These are phyloP conservation scores for Maudiozyma pseudohumilis DNA, from an alignment of 805 yeast genomes.

Conservation along the genomic window DNA sequence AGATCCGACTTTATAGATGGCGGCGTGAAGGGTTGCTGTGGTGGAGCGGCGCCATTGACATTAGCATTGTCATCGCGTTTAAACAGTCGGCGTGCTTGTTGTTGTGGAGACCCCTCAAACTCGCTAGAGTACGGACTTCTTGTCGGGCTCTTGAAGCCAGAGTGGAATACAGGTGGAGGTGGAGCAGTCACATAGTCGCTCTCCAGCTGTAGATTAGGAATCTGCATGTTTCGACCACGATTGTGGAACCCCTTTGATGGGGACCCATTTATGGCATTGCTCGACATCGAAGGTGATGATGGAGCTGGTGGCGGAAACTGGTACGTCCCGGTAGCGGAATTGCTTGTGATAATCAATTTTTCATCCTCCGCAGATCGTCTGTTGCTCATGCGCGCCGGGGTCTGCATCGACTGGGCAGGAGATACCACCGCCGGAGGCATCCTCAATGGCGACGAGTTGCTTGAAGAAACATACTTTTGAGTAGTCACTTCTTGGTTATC, in stretches of 20 bases:
- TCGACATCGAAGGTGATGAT: constrained; percentile 7
- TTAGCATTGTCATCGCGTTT: too few species aligned
- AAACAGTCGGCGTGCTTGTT: too few species aligned
- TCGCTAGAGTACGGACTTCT: background rate
- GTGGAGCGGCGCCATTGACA: background rate
- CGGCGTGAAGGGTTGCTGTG: constrained; percentile 4
- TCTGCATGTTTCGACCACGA: background rate
- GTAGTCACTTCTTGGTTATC: constrained; percentile 12
- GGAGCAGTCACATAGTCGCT: background rate
- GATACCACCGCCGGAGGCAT: too few species aligned
- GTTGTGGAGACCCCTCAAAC: too few species aligned
- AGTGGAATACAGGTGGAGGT: constrained; percentile 1
- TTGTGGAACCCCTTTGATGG: constrained; percentile 7
- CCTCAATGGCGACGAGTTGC: background rate
- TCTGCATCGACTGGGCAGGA: constrained; percentile 8
- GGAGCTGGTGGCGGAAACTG: constrained; percentile 29
- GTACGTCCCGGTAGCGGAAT: constrained; percentile 25
- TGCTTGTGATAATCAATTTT: constrained; percentile 23
- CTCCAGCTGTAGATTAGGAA: constrained; percentile 1
- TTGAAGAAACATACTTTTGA: background rate
- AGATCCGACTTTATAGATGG: constrained; percentile 3
- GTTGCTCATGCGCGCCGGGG: constrained; percentile 6
- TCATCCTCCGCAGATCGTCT: constrained; percentile 7
- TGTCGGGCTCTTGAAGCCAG: background rate
- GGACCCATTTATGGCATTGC: constrained; percentile 17